A percentile compares a stretch with the other conserved stretches of the same genome.
These are phyloP conservation scores for Neopestalotiopsis clavispora DNA, from an alignment of 2,329 filamentous ascomycete species.

Conservation along the genomic window DNA sequence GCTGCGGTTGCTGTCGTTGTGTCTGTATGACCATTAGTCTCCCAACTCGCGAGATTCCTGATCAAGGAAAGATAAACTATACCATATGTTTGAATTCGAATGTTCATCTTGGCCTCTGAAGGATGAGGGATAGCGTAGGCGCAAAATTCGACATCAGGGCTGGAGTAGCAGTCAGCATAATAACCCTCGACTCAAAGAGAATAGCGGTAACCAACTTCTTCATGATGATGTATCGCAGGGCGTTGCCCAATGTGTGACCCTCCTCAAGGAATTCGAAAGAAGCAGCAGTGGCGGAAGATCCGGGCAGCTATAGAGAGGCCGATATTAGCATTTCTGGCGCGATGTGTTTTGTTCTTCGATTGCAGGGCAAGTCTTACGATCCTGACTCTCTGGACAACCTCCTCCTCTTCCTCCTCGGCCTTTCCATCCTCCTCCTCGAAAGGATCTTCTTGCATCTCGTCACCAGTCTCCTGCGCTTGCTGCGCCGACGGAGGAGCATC, in stretches of 20 bases:
- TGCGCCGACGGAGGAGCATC: conserved; percentile 37
- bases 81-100: conserved; percentile 98
- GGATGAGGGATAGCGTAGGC: conserved; percentile 98
- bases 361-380: conserved; percentile 38
- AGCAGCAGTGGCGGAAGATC: conserved; percentile 84
- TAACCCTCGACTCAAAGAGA: neutral
- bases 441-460: conserved; percentile 35
- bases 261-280: conserved; percentile 95
- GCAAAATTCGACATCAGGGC: conserved; percentile 96
- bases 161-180: conserved; percentile 44
- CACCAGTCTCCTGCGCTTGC: conserved; percentile 51
- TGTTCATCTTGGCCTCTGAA: conserved; percentile 94
- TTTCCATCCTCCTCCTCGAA: conserved; percentile 32
- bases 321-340: neutral
- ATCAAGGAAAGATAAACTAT: conserved; percentile 37
- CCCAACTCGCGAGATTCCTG: neutral
- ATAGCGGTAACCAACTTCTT: conserved; percentile 77
- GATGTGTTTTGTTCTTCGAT: too few species aligned
- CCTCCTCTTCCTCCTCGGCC: conserved; percentile 46
- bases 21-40: conserved; percentile 53
- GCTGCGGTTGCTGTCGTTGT: conserved; percentile 82
- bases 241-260: conserved; percentile 95
- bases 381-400: conserved; percentile 61
- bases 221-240: conserved; percentile 93
- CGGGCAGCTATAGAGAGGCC: conserved; percentile 68